Percentiles rank a stretch among this genome's conserved stretches.
phyloP scores from a whole-genome alignment of 805 yeast species.

The Metschnikowia gelsemii region DNA sequence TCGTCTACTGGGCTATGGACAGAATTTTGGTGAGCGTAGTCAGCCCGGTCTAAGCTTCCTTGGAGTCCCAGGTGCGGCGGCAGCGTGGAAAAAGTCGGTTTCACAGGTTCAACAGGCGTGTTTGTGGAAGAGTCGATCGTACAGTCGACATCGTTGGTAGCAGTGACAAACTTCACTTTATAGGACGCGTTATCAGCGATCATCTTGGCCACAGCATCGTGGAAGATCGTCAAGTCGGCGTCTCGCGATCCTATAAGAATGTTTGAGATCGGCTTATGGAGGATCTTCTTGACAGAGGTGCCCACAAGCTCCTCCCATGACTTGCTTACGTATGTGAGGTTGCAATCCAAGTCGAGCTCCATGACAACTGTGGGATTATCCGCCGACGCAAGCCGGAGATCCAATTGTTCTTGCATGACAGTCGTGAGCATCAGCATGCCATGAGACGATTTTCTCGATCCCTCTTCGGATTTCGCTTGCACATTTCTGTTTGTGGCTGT shows the following conservation, averaged over 20 bases:
- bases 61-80: not conserved
- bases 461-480: too few relatives aligned
- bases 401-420: slow-evolving; percentile 46
- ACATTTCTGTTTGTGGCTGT: too few relatives aligned
- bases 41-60: not conserved
- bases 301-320: slow-evolving; percentile 83
- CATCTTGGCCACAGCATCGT: slow-evolving; percentile 70
- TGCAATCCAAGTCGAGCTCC: slow-evolving; percentile 80
- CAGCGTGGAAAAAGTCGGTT: not conserved
- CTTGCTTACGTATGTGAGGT: slow-evolving; percentile 68
- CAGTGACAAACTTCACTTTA: slow-evolving; percentile 68
- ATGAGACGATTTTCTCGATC: not conserved
- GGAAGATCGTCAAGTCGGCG: slow-evolving; percentile 65
- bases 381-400: slow-evolving; percentile 61
- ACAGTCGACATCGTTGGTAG: slow-evolving; percentile 30
- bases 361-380: slow-evolving; percentile 73
- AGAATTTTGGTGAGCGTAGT: not conserved
- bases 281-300: slow-evolving; percentile 53
- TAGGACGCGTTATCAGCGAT: slow-evolving; percentile 71
- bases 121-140: not conserved
- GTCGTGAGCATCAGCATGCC: slow-evolving; percentile 16
- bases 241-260: slow-evolving; percentile 61
- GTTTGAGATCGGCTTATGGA: slow-evolving; percentile 55
- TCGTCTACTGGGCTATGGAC: not conserved
- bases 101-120: not conserved